Conservation (phyloP, 768 basidiomycete genomes). For the Coprinopsis cinerea region DNA sequence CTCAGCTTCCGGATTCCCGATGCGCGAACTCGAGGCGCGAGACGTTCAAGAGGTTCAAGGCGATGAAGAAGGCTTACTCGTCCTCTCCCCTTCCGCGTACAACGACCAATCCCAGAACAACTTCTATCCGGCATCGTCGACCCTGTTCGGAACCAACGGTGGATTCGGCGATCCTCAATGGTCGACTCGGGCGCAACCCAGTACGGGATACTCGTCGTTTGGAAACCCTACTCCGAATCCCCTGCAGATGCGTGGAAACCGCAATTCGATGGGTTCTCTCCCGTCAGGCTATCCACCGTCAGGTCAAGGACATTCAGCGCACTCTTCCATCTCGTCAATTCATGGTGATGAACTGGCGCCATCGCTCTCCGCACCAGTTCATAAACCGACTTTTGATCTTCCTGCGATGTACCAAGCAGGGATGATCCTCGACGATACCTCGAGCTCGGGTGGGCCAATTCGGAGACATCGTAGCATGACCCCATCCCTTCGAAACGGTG, state of each 20-base stretch:
- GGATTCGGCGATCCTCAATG: constrained; percentile 31
- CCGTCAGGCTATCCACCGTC: constrained; percentile 22
- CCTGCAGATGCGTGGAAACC: constrained; percentile 23
- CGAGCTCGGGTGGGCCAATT: constrained; percentile 49
- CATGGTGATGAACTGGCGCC: constrained; percentile 36
- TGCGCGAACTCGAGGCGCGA: constrained; percentile 57
- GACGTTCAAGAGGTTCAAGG: constrained; percentile 49
- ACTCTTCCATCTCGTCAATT: constrained; percentile 24
- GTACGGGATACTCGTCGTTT: constrained; percentile 35
- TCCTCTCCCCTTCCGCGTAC: constrained; percentile 18
- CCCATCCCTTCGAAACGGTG: constrained; percentile 54
- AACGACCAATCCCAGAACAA: not conserved
- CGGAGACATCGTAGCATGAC: constrained; percentile 75
- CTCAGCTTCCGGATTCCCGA: constrained; percentile 43
- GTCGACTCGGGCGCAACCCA: constrained; percentile 33
- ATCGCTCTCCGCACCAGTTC: constrained; percentile 62
- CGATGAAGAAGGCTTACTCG: constrained; percentile 51
- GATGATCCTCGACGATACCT: constrained; percentile 24
- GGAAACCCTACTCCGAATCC: constrained; percentile 29
- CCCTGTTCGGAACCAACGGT: constrained; percentile 16
- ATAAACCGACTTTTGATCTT: constrained; percentile 64
- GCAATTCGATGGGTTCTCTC: constrained; percentile 20
- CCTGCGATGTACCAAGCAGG: constrained; percentile 41
- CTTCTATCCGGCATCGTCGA: constrained; percentile 11
- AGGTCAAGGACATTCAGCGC: constrained; percentile 19